Evolutionary conservation across 2,329 filamentous ascomycete species (phyloP).

Genomic region (Penicillium sp.): DNA sequence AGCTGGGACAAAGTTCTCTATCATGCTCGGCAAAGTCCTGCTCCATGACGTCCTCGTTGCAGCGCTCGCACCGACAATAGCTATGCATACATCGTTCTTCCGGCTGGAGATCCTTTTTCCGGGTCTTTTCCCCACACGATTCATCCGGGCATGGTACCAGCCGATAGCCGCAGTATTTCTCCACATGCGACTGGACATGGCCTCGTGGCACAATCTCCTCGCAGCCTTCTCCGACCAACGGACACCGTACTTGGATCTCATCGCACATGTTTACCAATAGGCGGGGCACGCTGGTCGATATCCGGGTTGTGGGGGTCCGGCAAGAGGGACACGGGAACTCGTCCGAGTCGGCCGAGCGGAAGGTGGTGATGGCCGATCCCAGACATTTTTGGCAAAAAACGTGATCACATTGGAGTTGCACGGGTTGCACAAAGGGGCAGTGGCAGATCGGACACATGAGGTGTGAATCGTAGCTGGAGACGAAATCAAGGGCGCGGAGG

Average conservation of each 20-base stretch:
- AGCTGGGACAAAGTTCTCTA: slow-evolving; percentile 39
- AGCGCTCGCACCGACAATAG: slow-evolving; percentile 55
- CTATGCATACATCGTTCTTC: slow-evolving; percentile 56
- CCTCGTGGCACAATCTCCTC: slow-evolving; percentile 55
- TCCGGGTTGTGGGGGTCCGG: slow-evolving; percentile 48
- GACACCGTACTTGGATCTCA: slow-evolving; percentile 62
- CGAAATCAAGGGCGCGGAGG: slow-evolving; percentile 60
- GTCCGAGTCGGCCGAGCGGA: slow-evolving; percentile 32
- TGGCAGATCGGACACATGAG: slow-evolving; percentile 67
- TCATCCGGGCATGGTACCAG: slow-evolving; percentile 55
- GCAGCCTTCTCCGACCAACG: slow-evolving; percentile 58
- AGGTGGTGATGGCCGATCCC: slow-evolving; percentile 48
- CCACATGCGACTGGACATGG: slow-evolving; percentile 61
- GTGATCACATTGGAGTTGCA: slow-evolving; percentile 63
- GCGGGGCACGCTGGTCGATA: slow-evolving; percentile 52
- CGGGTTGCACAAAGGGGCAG: slow-evolving; percentile 61
- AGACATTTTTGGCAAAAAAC: slow-evolving; percentile 65
- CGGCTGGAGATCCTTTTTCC: slow-evolving; percentile 57
- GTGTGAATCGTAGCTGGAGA: slow-evolving; percentile 59
- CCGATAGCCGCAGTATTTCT: slow-evolving; percentile 61
- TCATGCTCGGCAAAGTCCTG: slow-evolving; percentile 54
- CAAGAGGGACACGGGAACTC: slow-evolving; percentile 59
- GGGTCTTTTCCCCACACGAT: slow-evolving; percentile 55
- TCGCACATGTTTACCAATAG: slow-evolving; percentile 64
- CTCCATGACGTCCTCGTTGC: slow-evolving; percentile 56